Evolutionary conservation across 169 alveolate species (phyloP), one percentile per base, ranked within the genome.

Genomic region (Plasmodium blacklocki): DNA sequence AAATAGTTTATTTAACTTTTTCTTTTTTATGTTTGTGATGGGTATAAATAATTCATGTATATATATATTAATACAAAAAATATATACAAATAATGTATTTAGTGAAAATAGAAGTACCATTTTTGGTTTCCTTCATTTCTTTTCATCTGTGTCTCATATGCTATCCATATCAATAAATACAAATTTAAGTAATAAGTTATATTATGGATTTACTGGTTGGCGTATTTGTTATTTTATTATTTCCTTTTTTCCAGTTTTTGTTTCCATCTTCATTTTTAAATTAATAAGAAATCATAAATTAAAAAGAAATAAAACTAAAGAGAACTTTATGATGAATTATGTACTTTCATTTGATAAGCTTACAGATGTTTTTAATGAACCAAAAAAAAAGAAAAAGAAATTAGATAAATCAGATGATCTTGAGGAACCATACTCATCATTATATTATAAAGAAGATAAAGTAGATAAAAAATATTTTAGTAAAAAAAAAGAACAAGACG

Each of bases 71-170:
- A 76, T 76, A 49, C 89, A 76, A 68, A 76, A 76, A 76, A 76
- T 76, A 64, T 76, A 76, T 56, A 76, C 89, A 8, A 76, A 76
- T 47, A 64, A 76, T 2, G 89, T 76, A 7, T 76, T 63, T 64
- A 76, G 89, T 49, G 89, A 76, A 39, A 64, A 76, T 58, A 26
- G 89, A 64, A 76, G 89, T 8, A 76, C 89, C 15, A 76, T 76
- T 26, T 76, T 63, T 76, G 89, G 89, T 58, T 76, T 76, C 45
- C 76, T 76, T 3, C 89, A 76, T 64, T 76, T 76, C 66, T 76
- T 76, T 59, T 63, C 89, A 32, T 76, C 89, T 23, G 32, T 76
- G 15, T 76, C 89, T 11, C 89, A 76, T 50, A 76, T 64, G 89
- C 12, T 76, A 18, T 76, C 89, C 11, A 47, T 76, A 45, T 76